Conservation (phyloP, 2,329 filamentous ascomycete species). For the Aspergillus awamori region DNA sequence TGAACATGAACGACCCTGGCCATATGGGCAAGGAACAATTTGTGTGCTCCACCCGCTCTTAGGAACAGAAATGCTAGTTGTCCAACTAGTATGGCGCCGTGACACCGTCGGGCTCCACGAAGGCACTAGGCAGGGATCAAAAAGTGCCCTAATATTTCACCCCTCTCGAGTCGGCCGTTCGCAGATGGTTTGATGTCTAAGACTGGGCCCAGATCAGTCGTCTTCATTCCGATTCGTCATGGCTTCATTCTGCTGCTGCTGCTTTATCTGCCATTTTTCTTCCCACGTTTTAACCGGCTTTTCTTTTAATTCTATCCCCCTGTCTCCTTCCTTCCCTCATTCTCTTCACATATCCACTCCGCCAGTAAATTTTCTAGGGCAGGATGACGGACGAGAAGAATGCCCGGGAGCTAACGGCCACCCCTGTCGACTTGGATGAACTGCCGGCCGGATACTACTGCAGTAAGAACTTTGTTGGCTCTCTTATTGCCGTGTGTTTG, state of each 20-base stretch:
- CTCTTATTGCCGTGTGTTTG: constrained; percentile 3
- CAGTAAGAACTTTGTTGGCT: constrained; percentile 8
- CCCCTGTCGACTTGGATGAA: not conserved
- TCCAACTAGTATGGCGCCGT: not conserved
- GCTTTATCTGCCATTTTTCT: not conserved
- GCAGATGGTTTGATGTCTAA: not conserved
- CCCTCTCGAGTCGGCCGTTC: not conserved
- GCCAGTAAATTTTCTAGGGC: not conserved
- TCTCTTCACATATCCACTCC: not conserved
- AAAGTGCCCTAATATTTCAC: not conserved
- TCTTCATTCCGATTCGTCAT: not conserved
- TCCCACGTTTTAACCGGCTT: not conserved
- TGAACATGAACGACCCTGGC: not conserved
- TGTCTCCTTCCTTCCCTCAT: not conserved
- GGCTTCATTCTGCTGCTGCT: not conserved
- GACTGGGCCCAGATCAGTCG: not conserved
- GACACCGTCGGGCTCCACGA: not conserved
- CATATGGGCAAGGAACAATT: not conserved
- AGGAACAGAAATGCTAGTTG: no score
- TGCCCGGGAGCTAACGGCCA: not conserved
- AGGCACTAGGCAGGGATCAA: not conserved
- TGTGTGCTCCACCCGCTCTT: not conserved
- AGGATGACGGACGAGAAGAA: constrained; percentile 2
- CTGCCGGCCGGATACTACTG: constrained; percentile 3
- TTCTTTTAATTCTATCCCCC: not conserved